Conservation (phyloP, 208 protist species). For the Leishmania guyanensis region DNA sequence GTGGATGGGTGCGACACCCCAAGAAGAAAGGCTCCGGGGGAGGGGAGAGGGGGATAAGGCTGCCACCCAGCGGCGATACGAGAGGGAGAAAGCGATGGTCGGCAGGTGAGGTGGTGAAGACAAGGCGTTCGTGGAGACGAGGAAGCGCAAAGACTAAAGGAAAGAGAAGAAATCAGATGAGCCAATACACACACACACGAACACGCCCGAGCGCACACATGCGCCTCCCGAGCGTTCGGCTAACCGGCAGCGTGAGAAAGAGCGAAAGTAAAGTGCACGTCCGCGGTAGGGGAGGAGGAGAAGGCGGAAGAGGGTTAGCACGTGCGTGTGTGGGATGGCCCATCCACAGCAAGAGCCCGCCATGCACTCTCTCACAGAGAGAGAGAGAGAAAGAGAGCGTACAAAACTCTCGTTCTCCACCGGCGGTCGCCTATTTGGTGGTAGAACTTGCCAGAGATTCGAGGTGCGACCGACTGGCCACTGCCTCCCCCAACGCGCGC, state of each 20-base stretch:
- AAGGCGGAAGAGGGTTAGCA: background rate
- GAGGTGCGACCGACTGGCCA: too few relatives aligned
- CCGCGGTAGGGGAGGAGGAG: background rate
- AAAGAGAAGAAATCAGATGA: background rate
- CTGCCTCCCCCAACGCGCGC: too few relatives aligned
- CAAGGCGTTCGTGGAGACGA: background rate
- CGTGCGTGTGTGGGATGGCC: background rate
- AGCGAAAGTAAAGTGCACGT: background rate
- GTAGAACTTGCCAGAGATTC: too few relatives aligned
- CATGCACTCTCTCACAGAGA: background rate
- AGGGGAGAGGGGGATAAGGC: background rate
- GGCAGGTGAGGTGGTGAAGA: background rate
- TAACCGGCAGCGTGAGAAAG: background rate
- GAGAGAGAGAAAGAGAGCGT: background rate
- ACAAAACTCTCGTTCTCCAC: background rate
- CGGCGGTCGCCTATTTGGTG: background rate
- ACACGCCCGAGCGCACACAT: background rate
- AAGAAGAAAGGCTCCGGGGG: background rate
- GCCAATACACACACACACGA: background rate
- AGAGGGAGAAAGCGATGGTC: constrained; percentile 22
- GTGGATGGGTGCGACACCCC: background rate
- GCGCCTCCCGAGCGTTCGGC: background rate
- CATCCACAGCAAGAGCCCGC: background rate
- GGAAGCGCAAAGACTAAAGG: background rate
- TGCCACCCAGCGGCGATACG: background rate